Evolutionary conservation across 495 filamentous ascomycete genomes (phyloP).

Genomic region (Xylaria curta): DNA sequence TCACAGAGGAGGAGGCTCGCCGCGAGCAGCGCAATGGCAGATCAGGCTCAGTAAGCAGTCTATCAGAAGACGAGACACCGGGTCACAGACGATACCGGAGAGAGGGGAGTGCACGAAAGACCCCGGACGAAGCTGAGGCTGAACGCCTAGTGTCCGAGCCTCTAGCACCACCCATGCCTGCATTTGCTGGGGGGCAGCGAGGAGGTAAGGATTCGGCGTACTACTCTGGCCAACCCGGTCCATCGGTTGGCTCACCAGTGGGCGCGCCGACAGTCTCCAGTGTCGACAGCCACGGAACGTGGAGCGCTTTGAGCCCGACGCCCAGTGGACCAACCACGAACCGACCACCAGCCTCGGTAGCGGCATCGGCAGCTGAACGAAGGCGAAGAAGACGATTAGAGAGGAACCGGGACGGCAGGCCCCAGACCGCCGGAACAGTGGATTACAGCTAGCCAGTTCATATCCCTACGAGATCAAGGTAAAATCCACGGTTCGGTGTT

Average conservation of each 20-base stretch:
- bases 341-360: conserved; percentile 30
- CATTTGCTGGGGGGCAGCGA: conserved; percentile 49
- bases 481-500: conserved; percentile 37
- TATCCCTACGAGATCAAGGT: background rate
- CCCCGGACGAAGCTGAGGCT: conserved; percentile 47
- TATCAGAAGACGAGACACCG: conserved; percentile 52
- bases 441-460: conserved; percentile 50
- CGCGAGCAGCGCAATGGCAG: conserved; percentile 42
- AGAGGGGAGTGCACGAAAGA: conserved; percentile 47
- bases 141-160: conserved; percentile 47
- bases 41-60: conserved; percentile 55
- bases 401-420: conserved; percentile 48
- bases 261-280: conserved; percentile 50
- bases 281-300: conserved; percentile 48
- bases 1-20: conserved; percentile 81
- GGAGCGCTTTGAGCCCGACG: conserved; percentile 48
- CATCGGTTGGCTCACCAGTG: conserved; percentile 40
- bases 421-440: conserved; percentile 40
- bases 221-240: conserved; percentile 56
- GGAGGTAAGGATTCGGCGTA: conserved; percentile 60
- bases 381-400: conserved; percentile 55
- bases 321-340: conserved; percentile 37
- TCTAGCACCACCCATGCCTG: conserved; percentile 54
- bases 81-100: conserved; percentile 52
- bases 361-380: conserved; percentile 47